Base-by-base conservation (phyloP, 2,329 filamentous ascomycete species). In the Simplicillium aogashimaense region DNA sequence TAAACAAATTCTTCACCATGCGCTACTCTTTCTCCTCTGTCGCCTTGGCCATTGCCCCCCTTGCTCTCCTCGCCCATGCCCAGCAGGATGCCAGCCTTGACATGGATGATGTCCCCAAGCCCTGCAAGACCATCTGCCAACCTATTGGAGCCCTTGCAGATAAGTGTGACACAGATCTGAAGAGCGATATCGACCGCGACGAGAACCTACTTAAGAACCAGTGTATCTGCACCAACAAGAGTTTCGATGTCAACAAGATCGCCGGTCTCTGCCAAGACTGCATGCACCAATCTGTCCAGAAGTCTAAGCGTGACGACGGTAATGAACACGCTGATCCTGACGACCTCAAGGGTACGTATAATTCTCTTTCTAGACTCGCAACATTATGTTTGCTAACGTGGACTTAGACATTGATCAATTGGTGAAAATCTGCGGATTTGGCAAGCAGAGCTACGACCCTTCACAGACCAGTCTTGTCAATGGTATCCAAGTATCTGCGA, bases 221-320 rank as follows among this genome's bases (percentile, higher is more conserved):
- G 47, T 66, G 64, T 45, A 46, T 65, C 39, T 64, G 64, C 54
- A 58, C 59, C 47, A 62, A 67, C 53, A 44, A 53, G 37, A 60
- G 59, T 48, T 61, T 67, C 50, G 49, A 64, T 50, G 65, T 66
- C 36, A 45, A 35, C 20, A 45, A 46, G 16, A 46, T 64, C 37
- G 54, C 61, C 13, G 58, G 50, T 2, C 53, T 62, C 13, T 65
- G 63, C 44, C 53, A 56, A 38, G 55, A 53, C 40, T 66, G 63
- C 45, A 58, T 66, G 44, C 48, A 50, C 29, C 55, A 64, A 52
- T 25, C 20, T 25, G 57, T 57, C 43, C 37, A 42, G 36, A 38
- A 39, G 33, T 35, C 36, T 38, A 44, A 43, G 39, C 41, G 47
- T 14, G 28, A 35, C 18, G 31, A 38, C 11, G 42, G 44, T 11